phyloP scores from a whole-genome alignment of 192 early-diverging fungal species.

The Backusella tarrabulga region DNA sequence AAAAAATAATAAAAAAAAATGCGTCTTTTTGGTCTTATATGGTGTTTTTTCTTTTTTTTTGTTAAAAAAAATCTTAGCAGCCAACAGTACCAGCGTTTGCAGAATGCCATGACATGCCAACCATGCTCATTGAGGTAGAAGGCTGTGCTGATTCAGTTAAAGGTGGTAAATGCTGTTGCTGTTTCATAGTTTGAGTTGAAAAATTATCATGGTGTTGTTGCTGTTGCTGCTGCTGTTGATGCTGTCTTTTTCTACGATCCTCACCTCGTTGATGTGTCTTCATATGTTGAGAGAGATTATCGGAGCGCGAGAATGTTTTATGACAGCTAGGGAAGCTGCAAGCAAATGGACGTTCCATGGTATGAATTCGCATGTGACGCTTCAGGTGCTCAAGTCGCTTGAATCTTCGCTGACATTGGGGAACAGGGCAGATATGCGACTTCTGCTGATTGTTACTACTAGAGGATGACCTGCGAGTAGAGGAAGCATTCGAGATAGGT shows the following conservation, averaged over 20 bases:
- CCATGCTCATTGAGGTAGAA: slow-evolving; percentile 3
- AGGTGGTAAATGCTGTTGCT: slow-evolving; percentile 11
- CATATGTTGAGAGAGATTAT: slow-evolving; percentile 64
- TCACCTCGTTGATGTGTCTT: slow-evolving; percentile 40
- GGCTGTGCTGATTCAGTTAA: neutral
- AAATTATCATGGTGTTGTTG: neutral
- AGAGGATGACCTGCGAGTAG: neutral
- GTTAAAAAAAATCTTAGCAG: slow-evolving; percentile 11
- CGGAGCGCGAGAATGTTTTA: slow-evolving; percentile 60
- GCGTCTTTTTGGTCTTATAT: slow-evolving; percentile 1
- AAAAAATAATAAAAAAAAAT: neutral
- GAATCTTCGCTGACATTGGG: slow-evolving; percentile 54
- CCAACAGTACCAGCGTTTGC: slow-evolving; percentile 20
- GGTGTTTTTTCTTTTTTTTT: neutral
- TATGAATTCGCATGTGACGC: slow-evolving; percentile 71
- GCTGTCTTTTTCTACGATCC: slow-evolving; percentile 18
- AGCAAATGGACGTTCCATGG: slow-evolving; percentile 60
- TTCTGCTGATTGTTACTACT: slow-evolving; percentile 21
- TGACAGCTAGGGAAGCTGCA: slow-evolving; percentile 54
- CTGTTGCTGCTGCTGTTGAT: slow-evolving; percentile 8
- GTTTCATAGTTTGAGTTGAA: neutral
- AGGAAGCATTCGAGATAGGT: neutral
- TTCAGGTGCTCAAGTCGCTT: slow-evolving; percentile 80
- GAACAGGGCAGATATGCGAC: slow-evolving; percentile 25
- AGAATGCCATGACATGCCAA: slow-evolving; percentile 19